phyloP scores from a whole-genome alignment of 441 rosid genomes.

The Adansonia gregorii region DNA sequence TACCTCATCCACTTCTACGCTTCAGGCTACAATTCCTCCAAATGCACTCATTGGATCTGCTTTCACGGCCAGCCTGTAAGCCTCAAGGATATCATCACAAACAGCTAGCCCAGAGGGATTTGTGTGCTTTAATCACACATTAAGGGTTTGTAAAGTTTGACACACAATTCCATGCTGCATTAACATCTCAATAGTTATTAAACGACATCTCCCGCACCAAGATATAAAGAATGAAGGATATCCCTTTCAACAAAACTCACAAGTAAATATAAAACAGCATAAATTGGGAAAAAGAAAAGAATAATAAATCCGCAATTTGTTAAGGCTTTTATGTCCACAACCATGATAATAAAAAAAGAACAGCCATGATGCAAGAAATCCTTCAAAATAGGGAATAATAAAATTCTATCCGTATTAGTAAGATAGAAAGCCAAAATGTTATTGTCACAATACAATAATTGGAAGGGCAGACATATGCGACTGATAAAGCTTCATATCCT shows the following conservation, averaged over 20 bases:
- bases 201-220: slow-evolving; percentile 91
- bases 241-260: not conserved
- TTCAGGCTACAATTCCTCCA: slow-evolving; percentile 93
- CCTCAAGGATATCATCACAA: slow-evolving; percentile 68
- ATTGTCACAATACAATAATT: not conserved
- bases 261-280: not conserved
- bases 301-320: not conserved
- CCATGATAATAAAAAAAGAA: not conserved
- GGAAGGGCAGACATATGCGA: not conserved
- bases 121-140: slow-evolving; percentile 83
- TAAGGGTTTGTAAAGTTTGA: slow-evolving; percentile 78
- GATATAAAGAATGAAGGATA: slow-evolving; percentile 26
- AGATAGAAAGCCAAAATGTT: not conserved
- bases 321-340: not conserved
- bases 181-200: slow-evolving; percentile 86
- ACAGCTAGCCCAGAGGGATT: slow-evolving; percentile 96
- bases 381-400: not conserved
- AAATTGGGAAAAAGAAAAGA: not conserved
- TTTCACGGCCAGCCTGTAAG: slow-evolving; percentile 85
- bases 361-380: not conserved
- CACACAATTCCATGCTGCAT: slow-evolving; percentile 94
- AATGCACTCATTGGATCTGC: slow-evolving; percentile 93
- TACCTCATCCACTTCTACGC: slow-evolving; percentile 89
- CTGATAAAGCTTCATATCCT: not conserved
- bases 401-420: not conserved